phyloP scores from a whole-genome alignment of 1,284 basidiomycete genomes.

The Vanrija pseudolonga region DNA sequence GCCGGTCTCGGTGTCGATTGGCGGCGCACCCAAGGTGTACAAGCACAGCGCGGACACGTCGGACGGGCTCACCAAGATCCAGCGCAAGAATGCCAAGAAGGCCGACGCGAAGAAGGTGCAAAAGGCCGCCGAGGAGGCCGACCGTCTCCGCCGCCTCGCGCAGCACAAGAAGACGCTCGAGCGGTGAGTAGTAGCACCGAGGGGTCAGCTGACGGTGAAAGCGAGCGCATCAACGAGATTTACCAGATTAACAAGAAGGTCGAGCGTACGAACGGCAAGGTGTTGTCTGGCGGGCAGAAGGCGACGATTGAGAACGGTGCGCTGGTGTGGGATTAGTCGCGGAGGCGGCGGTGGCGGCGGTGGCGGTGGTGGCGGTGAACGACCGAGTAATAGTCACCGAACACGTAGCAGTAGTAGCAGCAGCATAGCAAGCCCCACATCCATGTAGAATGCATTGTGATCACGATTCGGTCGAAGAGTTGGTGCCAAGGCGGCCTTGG shows the following conservation, averaged over 20 bases:
- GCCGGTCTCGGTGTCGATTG: slow-evolving; percentile 29
- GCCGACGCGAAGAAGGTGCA: slow-evolving; percentile 41
- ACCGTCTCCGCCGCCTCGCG: slow-evolving; percentile 33
- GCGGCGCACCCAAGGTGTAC: neutral
- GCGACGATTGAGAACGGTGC: slow-evolving; percentile 35
- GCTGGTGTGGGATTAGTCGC: slow-evolving; percentile 40
- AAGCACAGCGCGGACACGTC: neutral
- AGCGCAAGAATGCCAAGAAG: slow-evolving; percentile 46
- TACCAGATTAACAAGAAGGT: slow-evolving; percentile 33
- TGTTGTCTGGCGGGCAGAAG: slow-evolving; percentile 11
- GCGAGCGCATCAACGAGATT: slow-evolving; percentile 41
- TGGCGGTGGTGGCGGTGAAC: too few species aligned
- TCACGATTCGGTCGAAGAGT: neutral
- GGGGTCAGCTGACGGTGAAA: slow-evolving; percentile 8
- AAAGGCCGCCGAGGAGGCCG: slow-evolving; percentile 38
- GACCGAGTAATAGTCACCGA: too few species aligned
- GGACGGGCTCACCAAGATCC: slow-evolving; percentile 27
- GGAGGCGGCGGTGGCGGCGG: neutral
- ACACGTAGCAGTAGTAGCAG: too few species aligned
- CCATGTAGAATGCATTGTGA: too few species aligned
- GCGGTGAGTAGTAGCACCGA: slow-evolving; percentile 25
- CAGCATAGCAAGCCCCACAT: too few species aligned
- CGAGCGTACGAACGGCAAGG: slow-evolving; percentile 19
- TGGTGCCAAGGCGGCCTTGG: too few species aligned
- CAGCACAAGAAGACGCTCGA: slow-evolving; percentile 40